Conservation (phyloP, 768 basidiomycete species). For the Agaricus subrufescens region DNA sequence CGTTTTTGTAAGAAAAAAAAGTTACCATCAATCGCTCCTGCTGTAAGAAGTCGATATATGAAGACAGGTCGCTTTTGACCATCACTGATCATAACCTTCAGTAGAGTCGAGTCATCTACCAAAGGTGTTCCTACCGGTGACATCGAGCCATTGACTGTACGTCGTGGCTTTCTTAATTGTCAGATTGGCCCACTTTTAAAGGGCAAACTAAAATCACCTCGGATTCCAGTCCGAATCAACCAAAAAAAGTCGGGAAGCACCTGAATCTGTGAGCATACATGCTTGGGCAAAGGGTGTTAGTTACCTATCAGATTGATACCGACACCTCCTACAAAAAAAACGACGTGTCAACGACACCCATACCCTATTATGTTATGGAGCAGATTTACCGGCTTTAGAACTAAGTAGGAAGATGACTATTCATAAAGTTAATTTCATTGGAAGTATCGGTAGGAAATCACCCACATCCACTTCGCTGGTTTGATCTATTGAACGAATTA, state of each 20-base stretch:
- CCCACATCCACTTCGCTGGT: conserved; percentile 69
- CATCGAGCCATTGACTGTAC: conserved; percentile 97
- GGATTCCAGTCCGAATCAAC: conserved; percentile 96
- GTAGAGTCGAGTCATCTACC: not conserved
- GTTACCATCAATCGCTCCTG: conserved; percentile 86
- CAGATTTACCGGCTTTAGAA: conserved; percentile 72
- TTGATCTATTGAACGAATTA: conserved; percentile 80
- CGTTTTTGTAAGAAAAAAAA: not conserved
- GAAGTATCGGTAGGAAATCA: conserved; percentile 2
- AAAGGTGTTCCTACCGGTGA: conserved; percentile 54
- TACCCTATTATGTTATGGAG: too few relatives aligned
- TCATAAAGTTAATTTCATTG: not conserved
- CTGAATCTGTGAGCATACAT: conserved; percentile 20
- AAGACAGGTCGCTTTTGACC: conserved; percentile 90
- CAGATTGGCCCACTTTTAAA: not conserved
- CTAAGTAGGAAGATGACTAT: conserved; percentile 88
- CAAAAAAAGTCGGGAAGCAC: conserved; percentile 79
- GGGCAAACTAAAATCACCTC: conserved; percentile 37
- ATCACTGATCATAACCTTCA: conserved; percentile 47
- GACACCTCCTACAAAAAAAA: conserved; percentile 61
- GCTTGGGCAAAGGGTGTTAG: not conserved
- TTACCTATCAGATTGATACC: conserved; percentile 88
- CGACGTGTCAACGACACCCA: not conserved
- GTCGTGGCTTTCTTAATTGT: conserved; percentile 57
- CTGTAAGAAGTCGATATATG: conserved; percentile 83